These are phyloP conservation scores for Uncinocarpus reesii DNA, from an alignment of 2,329 filamentous ascomycete genomes.

Conservation along the genomic window DNA sequence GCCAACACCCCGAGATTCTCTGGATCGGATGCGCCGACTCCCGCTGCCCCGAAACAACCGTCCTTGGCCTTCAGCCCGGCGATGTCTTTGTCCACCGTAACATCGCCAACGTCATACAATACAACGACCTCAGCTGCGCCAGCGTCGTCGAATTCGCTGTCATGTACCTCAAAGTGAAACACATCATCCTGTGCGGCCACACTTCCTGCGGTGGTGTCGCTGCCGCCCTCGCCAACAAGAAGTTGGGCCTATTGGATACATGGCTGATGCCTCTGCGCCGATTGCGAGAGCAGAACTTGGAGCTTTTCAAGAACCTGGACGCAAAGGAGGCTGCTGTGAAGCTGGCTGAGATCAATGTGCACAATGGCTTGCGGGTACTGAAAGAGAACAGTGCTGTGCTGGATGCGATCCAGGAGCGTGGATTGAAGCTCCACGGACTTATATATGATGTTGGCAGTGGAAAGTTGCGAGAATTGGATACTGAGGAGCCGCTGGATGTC, in stretches of 20 bases:
- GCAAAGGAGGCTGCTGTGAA: constrained; percentile 45
- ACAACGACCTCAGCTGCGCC: constrained; percentile 63
- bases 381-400: constrained; percentile 59
- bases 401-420: constrained; percentile 59
- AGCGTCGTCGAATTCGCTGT: constrained; percentile 75
- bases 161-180: constrained; percentile 55
- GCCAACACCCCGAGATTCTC: constrained; percentile 54
- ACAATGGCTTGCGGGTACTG: constrained; percentile 55
- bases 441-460: constrained; percentile 58
- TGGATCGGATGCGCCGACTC: constrained; percentile 86
- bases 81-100: constrained; percentile 86
- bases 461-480: constrained; percentile 45
- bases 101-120: constrained; percentile 72
- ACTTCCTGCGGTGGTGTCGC: constrained; percentile 51
- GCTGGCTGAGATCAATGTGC: constrained; percentile 68
- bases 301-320: constrained; percentile 40
- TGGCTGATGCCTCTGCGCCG: constrained; percentile 51
- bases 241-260: constrained; percentile 50
- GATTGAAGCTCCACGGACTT: constrained; percentile 64
- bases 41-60: constrained; percentile 70
- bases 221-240: constrained; percentile 46
- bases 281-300: constrained; percentile 45
- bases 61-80: constrained; percentile 67
- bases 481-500: constrained; percentile 32
- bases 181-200: constrained; percentile 53